A percentile compares a stretch with the other conserved stretches of the same genome.
phyloP scores from a whole-genome alignment of 192 early-diverging fungal species.

The Coemansia sp. region DNA sequence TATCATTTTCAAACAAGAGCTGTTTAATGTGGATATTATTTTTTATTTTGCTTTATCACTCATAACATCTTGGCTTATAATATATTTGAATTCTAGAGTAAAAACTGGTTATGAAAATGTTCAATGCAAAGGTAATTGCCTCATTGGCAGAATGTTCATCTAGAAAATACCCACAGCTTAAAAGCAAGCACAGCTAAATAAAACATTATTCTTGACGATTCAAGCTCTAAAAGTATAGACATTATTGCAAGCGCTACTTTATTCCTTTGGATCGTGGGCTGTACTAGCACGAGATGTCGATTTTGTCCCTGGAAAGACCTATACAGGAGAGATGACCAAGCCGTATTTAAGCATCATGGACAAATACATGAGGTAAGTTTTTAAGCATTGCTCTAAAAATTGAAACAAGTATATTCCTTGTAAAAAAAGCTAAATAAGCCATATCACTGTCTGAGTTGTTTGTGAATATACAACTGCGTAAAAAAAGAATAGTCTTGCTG shows the following conservation, averaged over 20 bases:
- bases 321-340: slow-evolving; percentile 33
- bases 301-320: slow-evolving; percentile 43
- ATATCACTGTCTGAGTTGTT: neutral
- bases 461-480: neutral
- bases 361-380: slow-evolving; percentile 54
- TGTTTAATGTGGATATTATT: neutral
- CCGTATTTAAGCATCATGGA: slow-evolving; percentile 36
- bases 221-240: neutral
- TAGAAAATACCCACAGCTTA: neutral
- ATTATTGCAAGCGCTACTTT: neutral
- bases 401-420: neutral
- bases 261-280: neutral
- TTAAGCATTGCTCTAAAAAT: neutral
- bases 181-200: neutral
- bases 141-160: neutral
- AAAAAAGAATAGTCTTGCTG: slow-evolving; percentile 34
- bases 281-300: slow-evolving; percentile 34
- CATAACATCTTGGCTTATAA: neutral
- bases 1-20: neutral
- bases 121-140: neutral
- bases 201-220: neutral
- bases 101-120: neutral
- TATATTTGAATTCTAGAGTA: neutral
- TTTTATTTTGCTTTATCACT: neutral
- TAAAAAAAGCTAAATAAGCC: neutral